A percentile compares a stretch with the other conserved stretches of the same genome.
Conservation (phyloP, 2,329 filamentous ascomycete genomes). For the Coccinonectria pachysandricola region DNA sequence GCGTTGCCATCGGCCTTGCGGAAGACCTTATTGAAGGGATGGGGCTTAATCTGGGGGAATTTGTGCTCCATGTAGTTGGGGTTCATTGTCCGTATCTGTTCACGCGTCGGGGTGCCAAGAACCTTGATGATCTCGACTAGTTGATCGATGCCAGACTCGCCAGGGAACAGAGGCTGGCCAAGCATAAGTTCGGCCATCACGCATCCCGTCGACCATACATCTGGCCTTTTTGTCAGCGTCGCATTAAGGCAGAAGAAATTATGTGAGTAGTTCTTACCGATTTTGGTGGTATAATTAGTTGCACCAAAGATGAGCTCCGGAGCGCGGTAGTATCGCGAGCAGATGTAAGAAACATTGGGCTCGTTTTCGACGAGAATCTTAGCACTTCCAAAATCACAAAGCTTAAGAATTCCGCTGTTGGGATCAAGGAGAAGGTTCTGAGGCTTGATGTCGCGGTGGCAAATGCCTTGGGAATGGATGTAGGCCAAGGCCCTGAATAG, state of each 20-base stretch:
- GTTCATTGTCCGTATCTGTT: slow-evolving; percentile 99
- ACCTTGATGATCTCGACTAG: slow-evolving; percentile 99
- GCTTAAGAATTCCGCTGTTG: slow-evolving; percentile 80
- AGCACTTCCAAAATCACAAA: slow-evolving; percentile 97
- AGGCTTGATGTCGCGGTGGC: slow-evolving; percentile 97
- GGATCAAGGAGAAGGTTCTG: slow-evolving; percentile 95
- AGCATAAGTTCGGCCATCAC: slow-evolving; percentile 99
- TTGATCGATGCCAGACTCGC: slow-evolving; percentile 97
- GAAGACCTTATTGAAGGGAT: slow-evolving; percentile 99
- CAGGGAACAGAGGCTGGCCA: slow-evolving; percentile 92
- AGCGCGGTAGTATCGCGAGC: slow-evolving; percentile 95
- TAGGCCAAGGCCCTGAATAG: slow-evolving; percentile 97
- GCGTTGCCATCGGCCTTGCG: slow-evolving; percentile 88
- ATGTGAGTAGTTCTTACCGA: slow-evolving; percentile 63
- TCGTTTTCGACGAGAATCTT: slow-evolving; percentile 99
- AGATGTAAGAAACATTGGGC: slow-evolving; percentile 99
- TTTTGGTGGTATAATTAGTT: slow-evolving; percentile 99
- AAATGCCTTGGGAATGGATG: slow-evolving; percentile 98
- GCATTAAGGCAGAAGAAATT: neutral
- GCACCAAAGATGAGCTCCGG: slow-evolving; percentile 97
- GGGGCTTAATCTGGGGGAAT: slow-evolving; percentile 98
- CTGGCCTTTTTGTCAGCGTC: no score
- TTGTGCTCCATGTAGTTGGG: slow-evolving; percentile 99
- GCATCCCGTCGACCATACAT: slow-evolving; percentile 98
- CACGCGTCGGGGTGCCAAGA: slow-evolving; percentile 86